A percentile compares a stretch with the other conserved stretches of the same genome.
Evolutionary conservation across 116 monocot genomes (phyloP).

Genomic region (Posidonia oceanica): DNA sequence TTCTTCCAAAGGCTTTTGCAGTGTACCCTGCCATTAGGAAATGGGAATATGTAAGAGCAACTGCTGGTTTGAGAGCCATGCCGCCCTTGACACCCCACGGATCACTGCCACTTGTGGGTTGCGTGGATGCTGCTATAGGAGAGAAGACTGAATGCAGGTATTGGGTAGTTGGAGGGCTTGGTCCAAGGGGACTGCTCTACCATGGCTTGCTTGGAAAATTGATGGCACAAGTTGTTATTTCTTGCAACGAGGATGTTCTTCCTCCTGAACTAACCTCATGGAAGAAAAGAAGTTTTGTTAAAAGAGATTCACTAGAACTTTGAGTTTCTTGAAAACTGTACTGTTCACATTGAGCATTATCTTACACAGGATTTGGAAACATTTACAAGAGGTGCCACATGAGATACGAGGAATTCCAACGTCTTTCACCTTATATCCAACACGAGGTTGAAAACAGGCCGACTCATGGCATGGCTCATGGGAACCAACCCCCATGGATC

Average conservation of each 20-base stretch:
- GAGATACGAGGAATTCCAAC: too few species aligned
- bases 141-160: slow-evolving; percentile 18
- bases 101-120: slow-evolving; percentile 75
- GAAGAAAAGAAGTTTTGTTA: slow-evolving; percentile 27
- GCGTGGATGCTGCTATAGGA: slow-evolving; percentile 31
- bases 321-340: background rate
- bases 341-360: too few species aligned
- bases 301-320: background rate
- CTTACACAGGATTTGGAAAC: too few species aligned
- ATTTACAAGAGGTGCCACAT: too few species aligned
- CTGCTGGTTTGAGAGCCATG: slow-evolving; percentile 79
- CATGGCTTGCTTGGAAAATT: slow-evolving; percentile 85
- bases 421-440: too few species aligned
- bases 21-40: slow-evolving; percentile 72
- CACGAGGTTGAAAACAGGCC: too few species aligned
- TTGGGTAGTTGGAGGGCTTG: slow-evolving; percentile 82
- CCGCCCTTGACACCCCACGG: slow-evolving; percentile 69
- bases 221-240: slow-evolving; percentile 60
- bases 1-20: slow-evolving; percentile 51
- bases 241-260: slow-evolving; percentile 45
- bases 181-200: slow-evolving; percentile 80
- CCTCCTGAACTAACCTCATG: slow-evolving; percentile 74
- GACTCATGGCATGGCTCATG: too few species aligned
- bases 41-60: slow-evolving; percentile 57
- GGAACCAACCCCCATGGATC: too few species aligned